Percentiles rank a stretch among this genome's conserved stretches.
These are phyloP conservation scores for Hypoxylon sp. DNA, from an alignment of 2,329 filamentous ascomycete species.

Conservation along the genomic window DNA sequence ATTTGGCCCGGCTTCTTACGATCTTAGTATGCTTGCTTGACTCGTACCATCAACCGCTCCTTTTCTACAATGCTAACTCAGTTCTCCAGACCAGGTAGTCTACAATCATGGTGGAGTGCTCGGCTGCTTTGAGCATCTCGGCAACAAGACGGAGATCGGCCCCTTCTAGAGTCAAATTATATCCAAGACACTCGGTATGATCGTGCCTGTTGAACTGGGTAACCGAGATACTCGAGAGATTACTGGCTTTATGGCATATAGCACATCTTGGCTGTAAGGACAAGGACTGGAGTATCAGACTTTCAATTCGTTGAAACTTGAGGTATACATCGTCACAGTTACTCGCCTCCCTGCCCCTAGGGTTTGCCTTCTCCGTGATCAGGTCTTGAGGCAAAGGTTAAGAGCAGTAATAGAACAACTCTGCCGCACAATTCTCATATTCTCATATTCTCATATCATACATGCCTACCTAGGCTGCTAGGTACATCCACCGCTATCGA, in stretches of 20 bases:
- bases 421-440: neutral
- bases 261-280: neutral
- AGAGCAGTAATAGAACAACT: neutral
- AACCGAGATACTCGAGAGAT: neutral
- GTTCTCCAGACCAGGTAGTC: slow-evolving; percentile 54
- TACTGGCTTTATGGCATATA: neutral
- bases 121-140: slow-evolving; percentile 57
- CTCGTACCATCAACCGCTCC: neutral
- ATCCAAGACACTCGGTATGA: slow-evolving; percentile 18
- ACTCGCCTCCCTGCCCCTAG: neutral
- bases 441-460: too few species aligned
- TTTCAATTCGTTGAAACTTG: neutral
- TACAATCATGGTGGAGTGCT: slow-evolving; percentile 57
- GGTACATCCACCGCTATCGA: neutral
- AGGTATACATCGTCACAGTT: neutral
- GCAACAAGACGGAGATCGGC: slow-evolving; percentile 56
- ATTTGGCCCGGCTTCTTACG: slow-evolving; percentile 44
- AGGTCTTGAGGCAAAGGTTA: neutral
- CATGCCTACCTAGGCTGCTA: neutral
- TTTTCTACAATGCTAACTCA: slow-evolving; percentile 15
- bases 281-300: neutral
- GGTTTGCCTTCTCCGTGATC: neutral
- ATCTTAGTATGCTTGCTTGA: slow-evolving; percentile 49
- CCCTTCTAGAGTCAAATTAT: slow-evolving; percentile 45
- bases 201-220: slow-evolving; percentile 7